Base-by-base conservation (phyloP, 345 rosid species). In the Rhodamnia argentea region DNA sequence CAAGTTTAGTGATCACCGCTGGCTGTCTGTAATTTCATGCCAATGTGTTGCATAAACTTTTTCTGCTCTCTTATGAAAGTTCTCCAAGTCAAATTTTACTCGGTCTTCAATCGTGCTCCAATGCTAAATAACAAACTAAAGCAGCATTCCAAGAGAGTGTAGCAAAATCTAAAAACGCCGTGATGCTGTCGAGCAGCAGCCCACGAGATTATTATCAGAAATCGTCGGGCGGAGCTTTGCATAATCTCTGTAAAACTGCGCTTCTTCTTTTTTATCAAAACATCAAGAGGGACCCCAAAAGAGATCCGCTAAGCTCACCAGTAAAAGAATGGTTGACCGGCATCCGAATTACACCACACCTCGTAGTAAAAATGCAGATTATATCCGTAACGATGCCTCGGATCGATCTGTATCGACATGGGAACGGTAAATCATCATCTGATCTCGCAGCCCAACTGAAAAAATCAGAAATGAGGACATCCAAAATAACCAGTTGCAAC, bases 241-340 rank as follows among this genome's bases (percentile, higher is more conserved):
- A 50, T 50, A 50, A 50, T 50, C 52, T 50, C 52, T 50, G 52
- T 50, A 50, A 50, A 50, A 50, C 52, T 50, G 44, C 16, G 76
- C 78, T 64, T 18, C 24, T 32, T 32, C 78, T 22, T 32, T 64
- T 64, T 32, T 18, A 82, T n/a, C 32, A n/a, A 27, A 52, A 37
- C 84, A 52, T 52, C 84, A 82, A 82, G 84, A 59, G 42, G 32
- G 75, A 27, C 52, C 50, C 37, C 18, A 51, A 11, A 27, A 24
- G 82, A 54, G 23, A 32, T 24, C 16, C 54, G 26, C 51, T 54
- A 15, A 55, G 59, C 82, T 81, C 64, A 89, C 90, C 92, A 90
- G 89, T 83, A 89, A 84, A 90, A 88, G 86, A 90, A 90, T 29
- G 92, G 92, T 55, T 90, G 90, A 27, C 82, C 91, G 64, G 87